These are phyloP conservation scores for Paragyromitra xinjiangensis DNA, from an alignment of 495 filamentous ascomycete species.

Conservation along the genomic window DNA sequence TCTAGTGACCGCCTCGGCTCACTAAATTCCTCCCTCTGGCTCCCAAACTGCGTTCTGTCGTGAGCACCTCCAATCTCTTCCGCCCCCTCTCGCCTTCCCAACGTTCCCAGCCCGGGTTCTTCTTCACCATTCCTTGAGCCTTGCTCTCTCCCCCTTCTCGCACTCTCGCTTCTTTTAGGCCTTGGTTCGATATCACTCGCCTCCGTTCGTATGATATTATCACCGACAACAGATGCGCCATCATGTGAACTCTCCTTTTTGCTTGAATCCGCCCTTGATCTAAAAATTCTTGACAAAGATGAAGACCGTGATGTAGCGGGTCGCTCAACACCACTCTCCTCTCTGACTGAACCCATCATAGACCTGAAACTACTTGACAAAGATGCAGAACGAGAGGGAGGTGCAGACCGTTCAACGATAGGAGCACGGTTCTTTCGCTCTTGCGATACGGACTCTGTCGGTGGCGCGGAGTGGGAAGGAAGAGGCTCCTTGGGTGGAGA, in stretches of 20 bases:
- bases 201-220: not conserved
- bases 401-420: slow-evolving; percentile 14
- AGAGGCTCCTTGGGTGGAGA: slow-evolving; percentile 5
- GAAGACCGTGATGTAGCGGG: slow-evolving; percentile 12
- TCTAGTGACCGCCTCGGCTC: not conserved
- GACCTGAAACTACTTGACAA: slow-evolving; percentile 21
- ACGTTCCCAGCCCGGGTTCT: slow-evolving; percentile 3
- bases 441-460: slow-evolving; percentile 7
- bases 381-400: slow-evolving; percentile 35
- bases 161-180: slow-evolving; percentile 26
- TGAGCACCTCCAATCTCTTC: not conserved
- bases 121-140: slow-evolving; percentile 14
- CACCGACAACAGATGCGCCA: not conserved
- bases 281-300: slow-evolving; percentile 33
- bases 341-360: slow-evolving; percentile 31
- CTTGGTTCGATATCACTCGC: not conserved
- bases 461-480: not conserved
- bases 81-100: slow-evolving; percentile 3
- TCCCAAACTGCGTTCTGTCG: slow-evolving; percentile 9
- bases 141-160: slow-evolving; percentile 36
- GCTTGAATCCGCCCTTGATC: slow-evolving; percentile 2
- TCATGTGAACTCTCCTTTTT: slow-evolving; percentile 9
- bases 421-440: slow-evolving; percentile 22
- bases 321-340: slow-evolving; percentile 10
- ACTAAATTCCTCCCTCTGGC: slow-evolving; percentile 1